Conservation (phyloP, 2,329 filamentous ascomycete species). For the Fusarium continuum region DNA sequence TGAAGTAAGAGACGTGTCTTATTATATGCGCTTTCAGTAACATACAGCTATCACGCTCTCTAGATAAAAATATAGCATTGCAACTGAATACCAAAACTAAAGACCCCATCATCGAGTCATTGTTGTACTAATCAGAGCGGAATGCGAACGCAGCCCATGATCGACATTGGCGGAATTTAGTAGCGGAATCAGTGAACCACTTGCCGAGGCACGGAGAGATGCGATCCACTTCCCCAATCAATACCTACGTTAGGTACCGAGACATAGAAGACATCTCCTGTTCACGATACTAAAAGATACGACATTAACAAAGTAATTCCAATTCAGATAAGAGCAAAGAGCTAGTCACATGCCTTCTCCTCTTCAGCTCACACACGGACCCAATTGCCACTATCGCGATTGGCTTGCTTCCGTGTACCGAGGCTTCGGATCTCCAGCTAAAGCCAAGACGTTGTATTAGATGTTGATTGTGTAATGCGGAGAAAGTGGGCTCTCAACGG, state of each 20-base stretch:
- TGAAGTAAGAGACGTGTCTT: background rate
- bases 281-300: too few relatives aligned
- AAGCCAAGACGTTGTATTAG: conserved; percentile 3
- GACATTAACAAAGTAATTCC: too few relatives aligned
- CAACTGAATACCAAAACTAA: too few relatives aligned
- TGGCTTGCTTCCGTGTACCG: background rate
- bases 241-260: too few relatives aligned
- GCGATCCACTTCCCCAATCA: background rate
- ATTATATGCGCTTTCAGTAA: too few relatives aligned
- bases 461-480: conserved; percentile 17
- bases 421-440: background rate
- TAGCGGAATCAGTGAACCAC: background rate
- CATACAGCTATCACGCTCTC: background rate
- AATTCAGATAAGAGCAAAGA: too few relatives aligned
- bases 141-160: background rate
- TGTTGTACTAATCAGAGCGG: background rate
- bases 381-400: background rate
- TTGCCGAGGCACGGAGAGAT: background rate
- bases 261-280: too few relatives aligned
- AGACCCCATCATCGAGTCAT: background rate
- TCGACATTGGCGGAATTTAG: background rate
- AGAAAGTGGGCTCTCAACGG: conserved; percentile 11
- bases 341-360: background rate
- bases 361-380: background rate
- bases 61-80: background rate